A percentile compares a stretch with the other conserved stretches of the same genome.
Evolutionary conservation across 805 yeast genomes (phyloP).

Genomic region (Spathaspora boniae): DNA sequence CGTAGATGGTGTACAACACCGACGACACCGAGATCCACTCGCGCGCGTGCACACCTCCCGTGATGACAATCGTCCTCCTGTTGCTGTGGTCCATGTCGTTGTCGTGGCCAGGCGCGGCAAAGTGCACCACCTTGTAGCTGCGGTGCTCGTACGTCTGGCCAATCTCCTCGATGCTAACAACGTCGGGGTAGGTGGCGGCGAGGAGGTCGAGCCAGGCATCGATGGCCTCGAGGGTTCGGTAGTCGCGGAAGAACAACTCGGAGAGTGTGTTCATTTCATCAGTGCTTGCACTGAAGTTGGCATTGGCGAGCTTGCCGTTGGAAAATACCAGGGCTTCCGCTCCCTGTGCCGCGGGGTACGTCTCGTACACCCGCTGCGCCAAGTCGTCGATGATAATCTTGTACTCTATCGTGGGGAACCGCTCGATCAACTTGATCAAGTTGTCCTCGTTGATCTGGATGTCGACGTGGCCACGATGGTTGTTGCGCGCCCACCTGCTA

Average conservation of each 20-base stretch:
- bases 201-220: slow-evolving; percentile 69
- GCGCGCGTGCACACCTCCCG: slow-evolving; percentile 86
- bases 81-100: slow-evolving; percentile 23
- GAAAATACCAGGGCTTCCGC: too few relatives aligned
- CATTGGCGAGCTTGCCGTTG: too few relatives aligned
- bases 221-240: slow-evolving; percentile 64
- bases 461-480: slow-evolving; percentile 12
- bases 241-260: slow-evolving; percentile 67
- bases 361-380: slow-evolving; percentile 52
- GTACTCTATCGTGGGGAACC: slow-evolving; percentile 22
- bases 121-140: slow-evolving; percentile 61
- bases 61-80: slow-evolving; percentile 64
- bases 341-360: slow-evolving; percentile 44
- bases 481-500: slow-evolving; percentile 47
- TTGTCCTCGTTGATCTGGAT: slow-evolving; percentile 19
- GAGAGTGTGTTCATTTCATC: slow-evolving; percentile 17
- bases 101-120: slow-evolving; percentile 46
- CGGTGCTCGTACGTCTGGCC: slow-evolving; percentile 79
- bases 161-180: slow-evolving; percentile 60
- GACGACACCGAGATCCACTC: slow-evolving; percentile 84
- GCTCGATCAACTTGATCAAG: slow-evolving; percentile 19
- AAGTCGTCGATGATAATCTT: slow-evolving; percentile 53
- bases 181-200: slow-evolving; percentile 57
- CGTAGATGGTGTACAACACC: slow-evolving; percentile 52
- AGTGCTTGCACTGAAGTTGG: too few relatives aligned